These are phyloP conservation scores for Euphorbia pulcherrima DNA, from an alignment of 345 rosid genomes.

Conservation along the genomic window DNA sequence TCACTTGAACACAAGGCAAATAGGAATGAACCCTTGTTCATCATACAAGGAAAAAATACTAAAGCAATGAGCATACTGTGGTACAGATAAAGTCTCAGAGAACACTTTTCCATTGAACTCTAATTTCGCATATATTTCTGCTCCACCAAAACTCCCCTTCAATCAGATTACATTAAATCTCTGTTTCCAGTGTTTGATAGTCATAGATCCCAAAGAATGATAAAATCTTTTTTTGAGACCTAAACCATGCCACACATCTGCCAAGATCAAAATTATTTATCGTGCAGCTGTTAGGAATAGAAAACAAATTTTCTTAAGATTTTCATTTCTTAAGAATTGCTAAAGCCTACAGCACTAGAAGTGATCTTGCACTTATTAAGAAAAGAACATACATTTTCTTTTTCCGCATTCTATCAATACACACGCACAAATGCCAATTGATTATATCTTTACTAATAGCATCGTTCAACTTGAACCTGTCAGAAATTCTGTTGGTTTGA, in stretches of 20 bases:
- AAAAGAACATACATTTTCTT: background rate
- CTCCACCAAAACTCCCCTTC: background rate
- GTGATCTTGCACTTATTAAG: background rate
- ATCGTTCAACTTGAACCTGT: constrained; percentile 2
- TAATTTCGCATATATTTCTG: background rate
- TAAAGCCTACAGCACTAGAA: background rate
- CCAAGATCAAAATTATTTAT: constrained; percentile 1
- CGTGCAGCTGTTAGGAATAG: background rate
- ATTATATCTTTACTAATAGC: background rate
- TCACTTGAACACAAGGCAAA: background rate
- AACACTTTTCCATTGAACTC: background rate
- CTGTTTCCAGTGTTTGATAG: background rate
- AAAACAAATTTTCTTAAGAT: too few species aligned
- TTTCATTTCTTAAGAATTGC: background rate
- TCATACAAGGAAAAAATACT: background rate
- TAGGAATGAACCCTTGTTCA: background rate
- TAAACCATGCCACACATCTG: background rate
- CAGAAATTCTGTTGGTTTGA: constrained; percentile 10
- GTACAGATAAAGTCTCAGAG: background rate
- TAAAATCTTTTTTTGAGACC: background rate
- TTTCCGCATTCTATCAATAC: background rate
- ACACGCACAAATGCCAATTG: background rate
- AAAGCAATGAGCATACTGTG: background rate
- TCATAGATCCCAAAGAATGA: background rate
- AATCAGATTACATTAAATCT: background rate